Evolutionary conservation across 2,329 filamentous ascomycete species (phyloP).

Genomic region (Neonectria faginata): DNA sequence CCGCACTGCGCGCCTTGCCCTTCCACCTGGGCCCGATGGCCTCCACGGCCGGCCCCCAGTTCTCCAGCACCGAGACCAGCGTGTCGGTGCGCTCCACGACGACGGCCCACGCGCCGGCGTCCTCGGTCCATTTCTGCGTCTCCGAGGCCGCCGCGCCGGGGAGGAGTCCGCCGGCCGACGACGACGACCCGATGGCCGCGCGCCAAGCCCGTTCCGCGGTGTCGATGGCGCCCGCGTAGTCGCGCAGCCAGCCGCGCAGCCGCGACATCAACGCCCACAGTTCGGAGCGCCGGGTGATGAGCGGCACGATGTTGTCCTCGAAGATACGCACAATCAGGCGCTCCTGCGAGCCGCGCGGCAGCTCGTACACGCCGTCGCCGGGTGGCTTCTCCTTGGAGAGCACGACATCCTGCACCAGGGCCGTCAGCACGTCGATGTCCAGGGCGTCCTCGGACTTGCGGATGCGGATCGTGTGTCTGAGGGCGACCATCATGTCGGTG

Average conservation of each 20-base stretch:
- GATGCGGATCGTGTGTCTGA: conserved; percentile 80
- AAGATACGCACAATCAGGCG: conserved; percentile 77
- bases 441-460: conserved; percentile 82
- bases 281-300: conserved; percentile 83
- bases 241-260: conserved; percentile 78
- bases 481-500: conserved; percentile 79
- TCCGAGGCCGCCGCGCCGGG: conserved; percentile 55
- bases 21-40: conserved; percentile 84
- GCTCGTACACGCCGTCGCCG: conserved; percentile 48
- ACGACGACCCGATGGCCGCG: conserved; percentile 68
- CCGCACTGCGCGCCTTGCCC: conserved; percentile 86
- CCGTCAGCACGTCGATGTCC: conserved; percentile 77
- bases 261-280: conserved; percentile 82
- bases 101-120: conserved; percentile 73
- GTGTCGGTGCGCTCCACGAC: conserved; percentile 84
- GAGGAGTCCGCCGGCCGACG: conserved; percentile 61
- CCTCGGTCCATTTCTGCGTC: conserved; percentile 58
- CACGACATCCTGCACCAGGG: conserved; percentile 79
- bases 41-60: conserved; percentile 74
- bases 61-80: conserved; percentile 85
- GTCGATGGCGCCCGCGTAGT: conserved; percentile 79
- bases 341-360: conserved; percentile 68
- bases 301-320: conserved; percentile 79
- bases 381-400: conserved; percentile 54
- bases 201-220: conserved; percentile 93